Evolutionary conservation across 352 stramenopile species (phyloP), one percentile per base, ranked within the genome.

Genomic region (Pythium coloratum): DNA sequence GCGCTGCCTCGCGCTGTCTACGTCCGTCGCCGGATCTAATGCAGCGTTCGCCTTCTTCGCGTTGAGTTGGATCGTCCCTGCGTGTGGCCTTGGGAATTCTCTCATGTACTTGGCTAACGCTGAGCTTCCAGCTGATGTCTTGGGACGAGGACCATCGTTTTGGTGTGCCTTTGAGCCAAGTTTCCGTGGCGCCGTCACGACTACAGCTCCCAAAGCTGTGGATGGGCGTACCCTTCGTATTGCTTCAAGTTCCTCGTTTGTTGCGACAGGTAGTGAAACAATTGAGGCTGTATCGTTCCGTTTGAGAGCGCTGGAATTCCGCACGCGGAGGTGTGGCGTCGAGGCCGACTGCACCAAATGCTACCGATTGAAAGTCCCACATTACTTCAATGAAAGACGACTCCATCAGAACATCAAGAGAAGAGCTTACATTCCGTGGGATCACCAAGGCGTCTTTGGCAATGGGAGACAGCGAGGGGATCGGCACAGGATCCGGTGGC

Each of bases 41-140:
- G 13, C 5, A 42, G 18, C 26, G 12, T 30, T 14, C 30, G 42
- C 32, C 24, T 72, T 67, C 18, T 36, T 58, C 2, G 59, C 33
- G 13, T 66, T 72, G n/a, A 63, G 12, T 40, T 51, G 38, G n/a
- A 89, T 77, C 8, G 86, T 69, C 6, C 80, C 82, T 26, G 75
- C 47, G 18, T 75, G 71, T 5, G 82, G 82, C 54, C 80, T 82
- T 1, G 82, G 78, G 46, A 91, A 91, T 55, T 91, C 82, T 13
- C 82, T 77, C 40, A 86, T 32, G 62, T 91, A 91, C 26, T 80
- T 78, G 0, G 63, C 34, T 1, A 49, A 20, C 13, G 56, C 42
- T 0, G 60, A 50, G 2, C 28, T 42, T 13, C 28, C 28, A 18
- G 18, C 18, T 14, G 51, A 67, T 8, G 53, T 62, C 33, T 57